Evolutionary conservation across 768 basidiomycete species (phyloP).

Genomic region (Russula sp.): DNA sequence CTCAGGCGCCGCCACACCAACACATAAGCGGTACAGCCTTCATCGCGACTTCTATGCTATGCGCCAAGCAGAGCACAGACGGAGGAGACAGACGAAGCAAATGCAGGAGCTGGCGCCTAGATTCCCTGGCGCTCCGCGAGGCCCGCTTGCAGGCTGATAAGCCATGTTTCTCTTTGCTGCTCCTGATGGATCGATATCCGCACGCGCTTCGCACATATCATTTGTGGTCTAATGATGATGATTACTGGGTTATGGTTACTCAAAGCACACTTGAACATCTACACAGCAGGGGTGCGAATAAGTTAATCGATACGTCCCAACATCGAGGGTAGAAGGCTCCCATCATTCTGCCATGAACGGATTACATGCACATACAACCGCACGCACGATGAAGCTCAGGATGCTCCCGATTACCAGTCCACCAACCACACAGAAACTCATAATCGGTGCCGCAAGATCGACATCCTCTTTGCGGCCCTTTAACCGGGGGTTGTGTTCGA

Average conservation of each 20-base stretch:
- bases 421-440: constrained; percentile 68
- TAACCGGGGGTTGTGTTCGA: constrained; percentile 70
- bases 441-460: constrained; percentile 77
- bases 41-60: constrained; percentile 80
- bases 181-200: neutral
- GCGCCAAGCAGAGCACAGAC: constrained; percentile 69
- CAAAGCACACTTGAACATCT: neutral
- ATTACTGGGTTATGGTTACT: neutral
- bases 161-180: neutral
- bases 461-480: constrained; percentile 68
- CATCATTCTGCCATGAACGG: constrained; percentile 41
- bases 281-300: neutral
- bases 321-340: too few species aligned
- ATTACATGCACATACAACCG: constrained; percentile 61
- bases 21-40: constrained; percentile 71
- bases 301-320: neutral
- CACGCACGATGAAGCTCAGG: constrained; percentile 72
- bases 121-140: constrained; percentile 45
- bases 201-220: neutral
- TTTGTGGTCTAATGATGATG: neutral
- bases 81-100: constrained; percentile 56
- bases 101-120: constrained; percentile 64
- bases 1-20: constrained; percentile 28
- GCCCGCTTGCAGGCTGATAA: neutral
- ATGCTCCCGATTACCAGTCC: constrained; percentile 73